Percentiles rank a stretch among this genome's conserved stretches.
These are phyloP conservation scores for Quercus lobata DNA, from an alignment of 331 rosid genomes.

Conservation along the genomic window DNA sequence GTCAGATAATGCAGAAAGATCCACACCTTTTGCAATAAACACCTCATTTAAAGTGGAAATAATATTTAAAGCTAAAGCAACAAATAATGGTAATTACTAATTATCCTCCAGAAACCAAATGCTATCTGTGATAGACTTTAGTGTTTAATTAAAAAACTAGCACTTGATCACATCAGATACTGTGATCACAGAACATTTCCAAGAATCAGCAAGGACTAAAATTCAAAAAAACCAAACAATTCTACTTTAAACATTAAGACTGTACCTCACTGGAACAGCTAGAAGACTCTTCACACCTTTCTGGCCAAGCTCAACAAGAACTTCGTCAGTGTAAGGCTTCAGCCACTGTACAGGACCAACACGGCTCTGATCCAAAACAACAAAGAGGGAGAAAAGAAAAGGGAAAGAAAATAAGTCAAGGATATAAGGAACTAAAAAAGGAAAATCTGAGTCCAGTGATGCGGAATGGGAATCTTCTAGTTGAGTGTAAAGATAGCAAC, in stretches of 20 bases:
- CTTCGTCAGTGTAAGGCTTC: slow-evolving; percentile 96
- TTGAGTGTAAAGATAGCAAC: not conserved
- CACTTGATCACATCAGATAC: not conserved
- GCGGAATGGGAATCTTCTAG: not conserved
- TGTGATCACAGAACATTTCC: not conserved
- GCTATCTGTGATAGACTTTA: not conserved
- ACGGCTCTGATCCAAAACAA: slow-evolving; percentile 67
- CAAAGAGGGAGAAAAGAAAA: slow-evolving; percentile 1
- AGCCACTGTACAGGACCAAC: slow-evolving; percentile 99
- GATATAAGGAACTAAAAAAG: not conserved
- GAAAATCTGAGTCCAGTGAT: not conserved
- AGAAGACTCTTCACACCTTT: slow-evolving; percentile 85
- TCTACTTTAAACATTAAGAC: not conserved
- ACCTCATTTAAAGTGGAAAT: not conserved
- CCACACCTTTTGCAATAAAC: not conserved
- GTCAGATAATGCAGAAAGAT: not conserved
- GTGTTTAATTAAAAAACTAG: not conserved
- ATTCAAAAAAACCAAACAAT: not conserved
- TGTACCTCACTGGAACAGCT: slow-evolving; percentile 97
- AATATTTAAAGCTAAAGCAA: not conserved
- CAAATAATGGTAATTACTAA: not conserved
- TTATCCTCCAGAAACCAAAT: not conserved
- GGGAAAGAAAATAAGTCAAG: not conserved
- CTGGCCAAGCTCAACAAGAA: slow-evolving; percentile 93
- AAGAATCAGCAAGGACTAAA: not conserved